A percentile compares a stretch with the other conserved stretches of the same genome.
Evolutionary conservation across 371 early-diverging fungal genomes (phyloP).

Genomic region (Apophysomyces trapeziformis): DNA sequence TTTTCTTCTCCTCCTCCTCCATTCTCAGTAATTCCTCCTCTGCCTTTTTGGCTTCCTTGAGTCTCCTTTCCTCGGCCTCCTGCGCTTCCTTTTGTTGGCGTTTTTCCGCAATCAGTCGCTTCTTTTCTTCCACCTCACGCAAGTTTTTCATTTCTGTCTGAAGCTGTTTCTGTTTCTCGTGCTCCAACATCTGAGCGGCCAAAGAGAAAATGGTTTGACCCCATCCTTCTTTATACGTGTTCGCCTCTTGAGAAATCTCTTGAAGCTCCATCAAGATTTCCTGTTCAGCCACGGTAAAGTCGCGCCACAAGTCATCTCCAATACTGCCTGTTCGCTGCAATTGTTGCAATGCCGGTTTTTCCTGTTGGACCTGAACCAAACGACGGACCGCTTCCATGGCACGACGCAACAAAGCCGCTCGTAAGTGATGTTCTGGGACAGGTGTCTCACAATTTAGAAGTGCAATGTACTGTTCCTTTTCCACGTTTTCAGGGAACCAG

Average conservation of each 20-base stretch:
- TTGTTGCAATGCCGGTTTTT: slow-evolving; percentile 80
- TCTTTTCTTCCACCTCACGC: slow-evolving; percentile 49
- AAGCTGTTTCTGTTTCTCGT: slow-evolving; percentile 57
- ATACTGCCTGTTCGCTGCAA: slow-evolving; percentile 86
- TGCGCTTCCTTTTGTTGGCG: slow-evolving; percentile 14
- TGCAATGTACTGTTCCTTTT: slow-evolving; percentile 75
- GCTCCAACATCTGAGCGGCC: slow-evolving; percentile 79
- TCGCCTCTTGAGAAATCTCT: slow-evolving; percentile 81
- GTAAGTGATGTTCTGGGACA: slow-evolving; percentile 66
- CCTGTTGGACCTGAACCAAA: slow-evolving; percentile 76
- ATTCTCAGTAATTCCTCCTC: slow-evolving; percentile 26
- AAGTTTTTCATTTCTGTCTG: slow-evolving; percentile 51
- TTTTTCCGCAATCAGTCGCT: slow-evolving; percentile 20
- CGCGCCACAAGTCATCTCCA: slow-evolving; percentile 87
- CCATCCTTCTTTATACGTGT: slow-evolving; percentile 86
- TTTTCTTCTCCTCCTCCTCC: slow-evolving; percentile 25
- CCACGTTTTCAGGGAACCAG: slow-evolving; percentile 74
- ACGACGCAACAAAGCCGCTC: slow-evolving; percentile 81
- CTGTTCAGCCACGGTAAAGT: slow-evolving; percentile 81
- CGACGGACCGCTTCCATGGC: slow-evolving; percentile 86
- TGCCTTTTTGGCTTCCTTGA: slow-evolving; percentile 30
- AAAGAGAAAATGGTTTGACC: slow-evolving; percentile 84
- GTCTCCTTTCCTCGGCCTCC: slow-evolving; percentile 21
- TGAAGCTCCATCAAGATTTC: slow-evolving; percentile 84
- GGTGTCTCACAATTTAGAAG: slow-evolving; percentile 66